Base-by-base conservation (phyloP, 2,329 filamentous ascomycete genomes). In the Fusarium veterinarium region DNA sequence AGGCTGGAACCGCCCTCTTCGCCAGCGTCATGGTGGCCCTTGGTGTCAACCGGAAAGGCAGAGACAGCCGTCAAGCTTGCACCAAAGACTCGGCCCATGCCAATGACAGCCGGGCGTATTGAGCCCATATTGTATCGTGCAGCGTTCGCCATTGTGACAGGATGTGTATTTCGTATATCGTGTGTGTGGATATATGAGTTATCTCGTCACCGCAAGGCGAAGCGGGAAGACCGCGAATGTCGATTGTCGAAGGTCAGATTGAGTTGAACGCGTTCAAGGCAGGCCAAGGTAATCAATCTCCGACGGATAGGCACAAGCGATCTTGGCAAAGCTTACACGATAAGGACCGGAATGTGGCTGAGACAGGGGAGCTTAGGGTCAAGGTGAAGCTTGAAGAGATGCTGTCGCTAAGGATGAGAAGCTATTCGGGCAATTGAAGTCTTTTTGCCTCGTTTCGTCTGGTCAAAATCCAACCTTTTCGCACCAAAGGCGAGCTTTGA, bases 1-100 rank as follows among this genome's bases (percentile, higher is more conserved):
- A 97, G 84, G 56, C 89, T 88, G 12, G 91, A 88, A 69, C 92
- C 91, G 30, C 87, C 84, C 12, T 84, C 81, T 60, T 90, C 85
- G 8, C 87, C 85, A 28, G 41, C 38, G 40, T 83, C 85, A 61
- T 86, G 81, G 49, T 86, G 80, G 49, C 84, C 83, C 35, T 77
- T 80, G 38, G 74, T 65, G 17, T 75, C 71, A 42, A 88, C 62
- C 4, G 87, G 86, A 20, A 85, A 85, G 16, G 87, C 86, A 8
- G 85, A 81, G 42, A 84, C 87, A 16, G 84, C 86, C 23, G 84
- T 84, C 31, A 90, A 74, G 67, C 85, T 83, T 60, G 86, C 80
- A 65, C 85, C 86, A 33, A 89, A 76, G n/a, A 87, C 78, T 70
- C 87, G 86, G 25, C 85, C 84, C 57, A 90, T 75, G 64, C 86